Evolutionary conservation across 108 stramenopile genomes (phyloP), one percentile per base, ranked within the genome.

Genomic region (Skeletonema tropicum): DNA sequence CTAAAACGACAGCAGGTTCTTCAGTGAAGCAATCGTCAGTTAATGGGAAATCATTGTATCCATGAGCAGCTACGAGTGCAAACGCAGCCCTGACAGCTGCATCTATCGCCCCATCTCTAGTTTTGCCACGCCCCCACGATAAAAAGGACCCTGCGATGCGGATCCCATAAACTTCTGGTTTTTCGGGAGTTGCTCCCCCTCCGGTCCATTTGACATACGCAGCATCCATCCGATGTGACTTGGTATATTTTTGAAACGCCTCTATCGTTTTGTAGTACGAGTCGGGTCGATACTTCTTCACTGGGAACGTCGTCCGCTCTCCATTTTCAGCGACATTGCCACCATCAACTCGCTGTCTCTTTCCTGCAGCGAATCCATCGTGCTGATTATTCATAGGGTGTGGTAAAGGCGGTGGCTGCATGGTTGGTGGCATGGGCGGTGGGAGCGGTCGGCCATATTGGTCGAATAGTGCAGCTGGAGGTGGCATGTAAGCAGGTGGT

Each of bases 191-290:
- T 8, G 80, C 83, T 13, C 94, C 79, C 19, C 72, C 94, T 9
- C 36, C 63, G 2, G 67, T 87, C 86, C 87, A 88, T 33, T 86
- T 80, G 3, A 90, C 85, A 77, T 91, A 94, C 3, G 87, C 30
- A 8, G 94, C 91, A 63, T 94, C 94, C 38, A 94, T 94, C 59
- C 94, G 86, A 83, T 94, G 94, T 26, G 88, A 77, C 55, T 94
- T 94, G 21, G 94, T 91, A 78, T 94, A 94, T 42, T 87, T 85
- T 55, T 88, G 79, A 73, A 94, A 94, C 36, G 94, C 88, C 23
- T 94, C 94, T 79, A 94, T 94, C 55, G 91, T 83, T 21, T 82
- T 66, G 74, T 89, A 92, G 57, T 84, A 76, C 14, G 84, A 84
- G 21, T 89, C 89, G 13, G 94, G 87, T 6, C 94, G 88, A 72